Percentiles rank a stretch among this genome's conserved stretches.
Evolutionary conservation across 805 yeast genomes (phyloP).

Genomic region (Cyberlindnera saturnus): DNA sequence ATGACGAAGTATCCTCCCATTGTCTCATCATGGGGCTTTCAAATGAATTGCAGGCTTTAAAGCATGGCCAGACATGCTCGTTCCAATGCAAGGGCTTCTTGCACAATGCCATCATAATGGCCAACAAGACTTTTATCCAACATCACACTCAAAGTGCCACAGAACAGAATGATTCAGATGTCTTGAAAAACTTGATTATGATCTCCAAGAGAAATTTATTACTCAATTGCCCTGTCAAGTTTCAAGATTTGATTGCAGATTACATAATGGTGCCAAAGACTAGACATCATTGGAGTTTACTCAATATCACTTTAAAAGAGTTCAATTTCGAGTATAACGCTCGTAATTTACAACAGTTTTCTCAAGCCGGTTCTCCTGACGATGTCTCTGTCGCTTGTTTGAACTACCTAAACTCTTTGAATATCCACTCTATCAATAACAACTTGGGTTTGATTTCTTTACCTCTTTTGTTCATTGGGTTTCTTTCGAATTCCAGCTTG

Average conservation of each 20-base stretch:
- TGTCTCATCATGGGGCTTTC: conserved; percentile 13
- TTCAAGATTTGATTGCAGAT: conserved; percentile 43
- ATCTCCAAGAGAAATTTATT: conserved; percentile 42
- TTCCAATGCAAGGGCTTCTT: conserved; percentile 33
- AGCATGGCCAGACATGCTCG: conserved; percentile 10
- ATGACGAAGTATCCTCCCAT: conserved; percentile 2
- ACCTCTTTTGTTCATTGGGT: conserved; percentile 38
- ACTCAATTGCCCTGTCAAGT: conserved; percentile 44
- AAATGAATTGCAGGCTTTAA: conserved; percentile 23
- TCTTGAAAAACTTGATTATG: conserved; percentile 28
- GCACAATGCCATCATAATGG: conserved; percentile 48
- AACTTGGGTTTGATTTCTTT: conserved; percentile 46
- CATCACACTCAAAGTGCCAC: conserved; percentile 4
- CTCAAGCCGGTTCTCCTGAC: conserved; percentile 15
- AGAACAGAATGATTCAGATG: conserved; percentile 10
- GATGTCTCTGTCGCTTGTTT: conserved; percentile 1
- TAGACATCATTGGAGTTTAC: conserved; percentile 37
- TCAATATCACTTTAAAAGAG: conserved; percentile 43
- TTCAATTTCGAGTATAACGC: conserved; percentile 24
- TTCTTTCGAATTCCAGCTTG: conserved; percentile 1
- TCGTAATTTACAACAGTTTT: conserved; percentile 14
- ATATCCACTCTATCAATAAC: conserved; percentile 33
- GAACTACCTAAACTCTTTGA: conserved; percentile 2
- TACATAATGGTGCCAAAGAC: conserved; percentile 37
- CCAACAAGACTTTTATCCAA: conserved; percentile 33